These are phyloP conservation scores for Trametes cinnabarina DNA, from an alignment of 768 basidiomycete genomes.

Conservation along the genomic window DNA sequence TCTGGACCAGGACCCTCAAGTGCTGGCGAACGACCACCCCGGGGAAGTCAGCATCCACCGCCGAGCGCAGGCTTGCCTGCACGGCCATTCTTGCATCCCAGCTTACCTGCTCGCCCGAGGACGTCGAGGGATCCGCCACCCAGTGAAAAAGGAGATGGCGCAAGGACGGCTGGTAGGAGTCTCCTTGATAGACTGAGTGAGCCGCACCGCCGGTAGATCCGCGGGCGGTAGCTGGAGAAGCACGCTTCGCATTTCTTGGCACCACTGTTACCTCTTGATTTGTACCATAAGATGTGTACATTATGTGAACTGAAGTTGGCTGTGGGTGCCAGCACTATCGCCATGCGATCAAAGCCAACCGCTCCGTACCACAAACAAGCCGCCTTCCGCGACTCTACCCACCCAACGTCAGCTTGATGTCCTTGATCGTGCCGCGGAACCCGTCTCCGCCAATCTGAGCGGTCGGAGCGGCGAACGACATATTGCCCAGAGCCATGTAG, in stretches of 20 bases:
- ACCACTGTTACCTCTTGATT: background rate
- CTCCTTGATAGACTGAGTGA: background rate
- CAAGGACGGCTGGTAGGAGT: background rate
- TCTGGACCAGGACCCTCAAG: background rate
- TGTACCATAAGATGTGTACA: background rate
- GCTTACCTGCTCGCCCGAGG: background rate
- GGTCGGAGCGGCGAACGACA: conserved; percentile 45
- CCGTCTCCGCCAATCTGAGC: conserved; percentile 34
- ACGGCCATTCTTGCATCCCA: background rate
- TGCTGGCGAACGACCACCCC: background rate
- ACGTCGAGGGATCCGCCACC: background rate
- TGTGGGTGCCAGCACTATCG: no score
- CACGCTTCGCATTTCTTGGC: no score
- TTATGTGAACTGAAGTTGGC: background rate
- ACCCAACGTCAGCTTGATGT: conserved; percentile 23
- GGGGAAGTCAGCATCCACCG: background rate
- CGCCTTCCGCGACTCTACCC: no score
- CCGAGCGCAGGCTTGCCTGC: background rate
- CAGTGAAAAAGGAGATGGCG: background rate
- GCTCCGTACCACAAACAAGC: no score
- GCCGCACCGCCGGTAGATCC: background rate
- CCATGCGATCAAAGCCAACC: no score
- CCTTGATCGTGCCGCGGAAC: conserved; percentile 35
- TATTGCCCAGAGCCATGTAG: conserved; percentile 38
- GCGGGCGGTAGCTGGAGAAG: no score